Percentiles rank a stretch among this genome's conserved stretches.
These are phyloP conservation scores for Stemphylium beticola DNA, from an alignment of 2,329 filamentous ascomycete genomes.

Conservation along the genomic window DNA sequence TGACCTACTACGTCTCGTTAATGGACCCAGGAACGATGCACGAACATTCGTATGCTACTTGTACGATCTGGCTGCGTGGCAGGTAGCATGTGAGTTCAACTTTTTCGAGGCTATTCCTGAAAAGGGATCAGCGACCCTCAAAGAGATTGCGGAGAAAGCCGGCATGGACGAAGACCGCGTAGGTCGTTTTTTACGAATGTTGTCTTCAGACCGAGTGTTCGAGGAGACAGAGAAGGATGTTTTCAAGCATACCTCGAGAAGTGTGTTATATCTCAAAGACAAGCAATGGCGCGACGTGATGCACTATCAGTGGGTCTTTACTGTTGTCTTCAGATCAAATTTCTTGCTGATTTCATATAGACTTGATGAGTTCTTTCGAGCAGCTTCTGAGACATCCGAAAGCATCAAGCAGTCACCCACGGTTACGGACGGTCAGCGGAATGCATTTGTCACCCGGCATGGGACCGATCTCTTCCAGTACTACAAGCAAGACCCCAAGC, in stretches of 20 bases:
- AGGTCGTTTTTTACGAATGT: slow-evolving; percentile 21
- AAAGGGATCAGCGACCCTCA: slow-evolving; percentile 7
- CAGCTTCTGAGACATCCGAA: slow-evolving; percentile 26
- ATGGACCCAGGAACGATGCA: slow-evolving; percentile 18
- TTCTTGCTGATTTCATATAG: slow-evolving; percentile 1
- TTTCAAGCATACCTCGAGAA: slow-evolving; percentile 30
- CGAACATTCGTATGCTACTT: slow-evolving; percentile 22
- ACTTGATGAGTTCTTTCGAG: slow-evolving; percentile 40
- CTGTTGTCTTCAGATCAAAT: rapidly evolving
- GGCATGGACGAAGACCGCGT: slow-evolving; percentile 23
- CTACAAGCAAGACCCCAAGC: slow-evolving; percentile 32
- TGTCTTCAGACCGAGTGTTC: slow-evolving; percentile 24
- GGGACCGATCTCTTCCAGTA: slow-evolving; percentile 33
- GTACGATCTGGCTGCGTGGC: slow-evolving; percentile 27
- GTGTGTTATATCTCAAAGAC: slow-evolving; percentile 18
- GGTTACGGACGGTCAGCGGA: slow-evolving; percentile 8
- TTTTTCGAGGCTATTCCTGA: slow-evolving; percentile 25
- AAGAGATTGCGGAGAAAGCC: slow-evolving; percentile 19
- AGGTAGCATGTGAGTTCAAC: slow-evolving; percentile 26
- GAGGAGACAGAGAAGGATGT: slow-evolving; percentile 17
- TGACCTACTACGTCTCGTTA: slow-evolving; percentile 33
- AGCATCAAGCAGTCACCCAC: slow-evolving; percentile 18
- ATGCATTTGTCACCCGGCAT: slow-evolving; percentile 32
- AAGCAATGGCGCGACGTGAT: slow-evolving; percentile 19
- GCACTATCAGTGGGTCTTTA: slow-evolving; percentile 21